These are phyloP conservation scores for Agaricus subrufescens DNA, from an alignment of 768 basidiomycete species.

Conservation along the genomic window DNA sequence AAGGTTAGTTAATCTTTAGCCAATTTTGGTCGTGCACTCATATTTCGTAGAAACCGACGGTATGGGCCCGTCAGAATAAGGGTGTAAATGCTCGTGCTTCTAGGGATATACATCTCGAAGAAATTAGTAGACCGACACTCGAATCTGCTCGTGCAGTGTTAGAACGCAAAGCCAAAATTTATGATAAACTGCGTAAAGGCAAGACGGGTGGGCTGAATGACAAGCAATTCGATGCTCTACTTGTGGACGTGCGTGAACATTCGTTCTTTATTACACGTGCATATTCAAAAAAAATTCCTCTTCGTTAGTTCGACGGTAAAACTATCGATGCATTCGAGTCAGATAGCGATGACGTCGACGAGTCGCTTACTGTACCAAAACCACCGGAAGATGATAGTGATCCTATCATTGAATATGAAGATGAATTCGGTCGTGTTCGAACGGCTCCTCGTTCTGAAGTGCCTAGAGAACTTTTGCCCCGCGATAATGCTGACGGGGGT, in stretches of 20 bases:
- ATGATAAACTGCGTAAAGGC: slow-evolving; percentile 74
- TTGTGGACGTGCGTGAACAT: slow-evolving; percentile 68
- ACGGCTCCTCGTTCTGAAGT: slow-evolving; percentile 71
- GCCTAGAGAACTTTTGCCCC: slow-evolving; percentile 56
- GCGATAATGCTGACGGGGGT: slow-evolving; percentile 36
- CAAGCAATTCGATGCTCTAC: slow-evolving; percentile 61
- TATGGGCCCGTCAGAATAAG: slow-evolving; percentile 75
- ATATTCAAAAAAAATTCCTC: no score
- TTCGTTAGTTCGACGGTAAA: slow-evolving; percentile 75
- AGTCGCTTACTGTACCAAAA: slow-evolving; percentile 62
- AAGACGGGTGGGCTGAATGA: slow-evolving; percentile 76
- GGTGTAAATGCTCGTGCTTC: slow-evolving; percentile 61
- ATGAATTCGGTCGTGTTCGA: slow-evolving; percentile 80
- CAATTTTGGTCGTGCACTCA: neutral
- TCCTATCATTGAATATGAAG: slow-evolving; percentile 79
- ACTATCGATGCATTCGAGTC: slow-evolving; percentile 48
- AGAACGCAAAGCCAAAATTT: slow-evolving; percentile 76
- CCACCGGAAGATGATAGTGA: slow-evolving; percentile 51
- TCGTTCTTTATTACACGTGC: neutral
- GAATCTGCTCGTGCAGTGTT: slow-evolving; percentile 69
- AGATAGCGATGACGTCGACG: slow-evolving; percentile 76
- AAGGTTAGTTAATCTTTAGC: slow-evolving; percentile 43
- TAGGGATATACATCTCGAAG: slow-evolving; percentile 70
- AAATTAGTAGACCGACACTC: slow-evolving; percentile 60
- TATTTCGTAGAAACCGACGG: slow-evolving; percentile 58